Evolutionary conservation across 768 basidiomycete genomes (phyloP).

Genomic region (Lentinula aciculospora): DNA sequence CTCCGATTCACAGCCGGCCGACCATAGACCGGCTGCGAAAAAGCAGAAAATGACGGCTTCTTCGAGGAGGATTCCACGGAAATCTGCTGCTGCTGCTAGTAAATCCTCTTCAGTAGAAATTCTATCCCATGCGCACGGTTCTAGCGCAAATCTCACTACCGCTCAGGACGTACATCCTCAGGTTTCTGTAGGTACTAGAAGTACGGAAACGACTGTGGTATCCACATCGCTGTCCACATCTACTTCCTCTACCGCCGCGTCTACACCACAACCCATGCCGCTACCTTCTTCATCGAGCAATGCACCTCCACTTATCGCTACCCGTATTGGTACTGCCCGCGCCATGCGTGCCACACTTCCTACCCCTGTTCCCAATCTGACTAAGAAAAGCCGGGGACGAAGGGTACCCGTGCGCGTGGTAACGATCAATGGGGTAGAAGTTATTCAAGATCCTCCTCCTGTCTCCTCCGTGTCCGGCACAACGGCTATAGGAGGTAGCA

Average conservation of each 20-base stretch:
- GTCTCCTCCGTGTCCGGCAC: not conserved
- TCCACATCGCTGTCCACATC: not conserved
- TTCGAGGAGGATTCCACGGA: not conserved
- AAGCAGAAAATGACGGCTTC: not conserved
- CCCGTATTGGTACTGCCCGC: constrained; percentile 4
- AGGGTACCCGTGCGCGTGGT: constrained; percentile 37
- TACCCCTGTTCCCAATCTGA: constrained; percentile 54
- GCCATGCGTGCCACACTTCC: constrained; percentile 21
- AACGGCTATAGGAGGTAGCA: constrained; percentile 5
- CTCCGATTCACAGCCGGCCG: not conserved
- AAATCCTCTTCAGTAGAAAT: not conserved
- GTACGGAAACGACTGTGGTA: not conserved
- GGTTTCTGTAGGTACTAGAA: not conserved
- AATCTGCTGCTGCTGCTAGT: not conserved
- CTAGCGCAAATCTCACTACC: not conserved
- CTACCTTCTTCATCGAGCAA: not conserved
- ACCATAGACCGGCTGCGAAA: not conserved
- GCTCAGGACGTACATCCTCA: not conserved
- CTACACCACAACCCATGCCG: not conserved
- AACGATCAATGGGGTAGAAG: constrained; percentile 1
- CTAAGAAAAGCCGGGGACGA: constrained; percentile 57
- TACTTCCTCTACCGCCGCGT: not conserved
- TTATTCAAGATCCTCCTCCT: constrained; percentile 4
- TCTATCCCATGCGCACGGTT: not conserved
- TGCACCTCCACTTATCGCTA: not conserved